Percentiles rank a stretch among this genome's conserved stretches.
Evolutionary conservation across 2,329 filamentous ascomycete genomes (phyloP).

Genomic region (Botrytis fragariae): DNA sequence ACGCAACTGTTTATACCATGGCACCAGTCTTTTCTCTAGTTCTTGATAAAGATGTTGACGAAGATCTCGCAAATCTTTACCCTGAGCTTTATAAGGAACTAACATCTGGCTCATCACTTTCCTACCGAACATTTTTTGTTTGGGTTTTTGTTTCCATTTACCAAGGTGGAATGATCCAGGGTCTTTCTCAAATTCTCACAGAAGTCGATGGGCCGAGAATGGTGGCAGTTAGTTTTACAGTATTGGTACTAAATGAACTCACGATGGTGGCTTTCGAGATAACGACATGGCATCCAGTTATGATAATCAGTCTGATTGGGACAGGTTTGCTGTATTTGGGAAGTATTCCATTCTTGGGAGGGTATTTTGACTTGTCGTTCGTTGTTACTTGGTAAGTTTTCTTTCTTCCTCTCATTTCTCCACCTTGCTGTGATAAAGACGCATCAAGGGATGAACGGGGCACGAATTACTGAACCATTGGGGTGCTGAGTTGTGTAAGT

Average conservation of each 20-base stretch:
- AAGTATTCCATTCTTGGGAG: conserved; percentile 79
- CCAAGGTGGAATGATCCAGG: conserved; percentile 92
- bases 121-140: conserved; percentile 91
- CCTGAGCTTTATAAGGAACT: conserved; percentile 97
- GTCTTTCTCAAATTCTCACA: conserved; percentile 84
- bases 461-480: background rate
- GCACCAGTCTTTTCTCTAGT: conserved; percentile 89
- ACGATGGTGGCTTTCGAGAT: conserved; percentile 97
- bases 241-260: conserved; percentile 88
- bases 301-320: conserved; percentile 80
- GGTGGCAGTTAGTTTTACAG: conserved; percentile 89
- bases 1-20: conserved; percentile 94
- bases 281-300: conserved; percentile 93
- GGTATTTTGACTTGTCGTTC: conserved; percentile 85
- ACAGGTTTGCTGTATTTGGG: conserved; percentile 79
- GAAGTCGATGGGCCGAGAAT: conserved; percentile 71
- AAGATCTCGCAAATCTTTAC: conserved; percentile 89
- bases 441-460: background rate
- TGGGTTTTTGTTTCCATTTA: conserved; percentile 96
- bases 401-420: conserved; percentile 24
- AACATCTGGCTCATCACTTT: conserved; percentile 81
- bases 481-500: background rate
- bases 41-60: conserved; percentile 91
- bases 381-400: conserved; percentile 63
- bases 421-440: background rate